Conservation (phyloP, 352 stramenopile genomes). For the Phytophthora lateralis region DNA sequence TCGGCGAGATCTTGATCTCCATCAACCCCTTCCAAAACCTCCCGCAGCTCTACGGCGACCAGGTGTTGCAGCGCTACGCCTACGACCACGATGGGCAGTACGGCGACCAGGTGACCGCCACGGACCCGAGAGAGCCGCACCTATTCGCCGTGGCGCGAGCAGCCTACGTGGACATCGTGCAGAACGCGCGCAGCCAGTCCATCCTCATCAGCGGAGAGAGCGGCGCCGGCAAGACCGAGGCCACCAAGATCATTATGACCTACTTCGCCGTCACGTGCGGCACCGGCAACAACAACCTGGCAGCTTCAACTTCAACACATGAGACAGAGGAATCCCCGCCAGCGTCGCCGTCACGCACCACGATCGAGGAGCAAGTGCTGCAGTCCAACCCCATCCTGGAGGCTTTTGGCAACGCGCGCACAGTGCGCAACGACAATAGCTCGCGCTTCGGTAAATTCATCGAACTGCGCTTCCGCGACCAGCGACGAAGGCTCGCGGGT, state of each 20-base stretch:
- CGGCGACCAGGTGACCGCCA: conserved; percentile 14
- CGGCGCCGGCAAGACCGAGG: conserved; percentile 89
- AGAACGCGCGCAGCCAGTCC: conserved; percentile 72
- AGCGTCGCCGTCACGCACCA: conserved; percentile 21
- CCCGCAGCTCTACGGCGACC: conserved; percentile 64
- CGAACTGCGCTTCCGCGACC: conserved; percentile 74
- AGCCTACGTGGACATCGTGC: conserved; percentile 75
- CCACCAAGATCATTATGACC: conserved; percentile 91
- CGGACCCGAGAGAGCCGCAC: conserved; percentile 48
- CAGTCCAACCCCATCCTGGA: conserved; percentile 92
- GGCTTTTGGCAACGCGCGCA: conserved; percentile 90
- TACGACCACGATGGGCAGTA: conserved; percentile 31
- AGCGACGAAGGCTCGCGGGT: conserved; percentile 50
- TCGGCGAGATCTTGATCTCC: conserved; percentile 86
- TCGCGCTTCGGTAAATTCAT: conserved; percentile 94
- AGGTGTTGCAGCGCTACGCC: conserved; percentile 54
- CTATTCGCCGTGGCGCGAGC: conserved; percentile 77
- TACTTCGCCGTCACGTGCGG: conserved; percentile 84
- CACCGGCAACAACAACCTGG: conserved; percentile 28
- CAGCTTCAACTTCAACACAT: conserved; percentile 4
- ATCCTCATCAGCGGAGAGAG: conserved; percentile 90
- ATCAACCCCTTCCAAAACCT: conserved; percentile 88
- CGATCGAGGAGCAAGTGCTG: conserved; percentile 87
- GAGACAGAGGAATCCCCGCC: conserved; percentile 21
- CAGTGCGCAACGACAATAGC: conserved; percentile 89